Conservation (phyloP, 768 basidiomycete species). For the Leccinum imitatum region DNA sequence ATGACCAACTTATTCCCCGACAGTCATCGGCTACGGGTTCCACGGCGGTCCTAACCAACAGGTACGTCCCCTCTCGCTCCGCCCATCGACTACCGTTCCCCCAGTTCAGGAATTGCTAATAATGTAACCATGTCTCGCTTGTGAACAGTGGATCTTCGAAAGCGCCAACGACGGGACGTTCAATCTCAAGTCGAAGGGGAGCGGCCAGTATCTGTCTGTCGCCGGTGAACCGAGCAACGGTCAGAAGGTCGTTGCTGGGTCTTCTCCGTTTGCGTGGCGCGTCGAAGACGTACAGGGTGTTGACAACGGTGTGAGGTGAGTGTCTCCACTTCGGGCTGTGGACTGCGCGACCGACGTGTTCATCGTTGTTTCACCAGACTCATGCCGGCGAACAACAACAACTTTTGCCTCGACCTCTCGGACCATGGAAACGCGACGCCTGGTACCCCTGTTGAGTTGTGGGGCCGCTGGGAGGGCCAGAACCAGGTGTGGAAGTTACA, state of each 20-base stretch:
- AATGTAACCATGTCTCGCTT: neutral
- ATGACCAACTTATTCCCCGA: neutral
- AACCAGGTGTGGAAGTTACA: slow-evolving; percentile 52
- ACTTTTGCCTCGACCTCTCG: slow-evolving; percentile 47
- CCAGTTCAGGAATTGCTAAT: neutral
- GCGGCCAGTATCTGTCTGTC: slow-evolving; percentile 38
- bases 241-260: slow-evolving; percentile 37
- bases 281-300: slow-evolving; percentile 46
- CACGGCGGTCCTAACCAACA: slow-evolving; percentile 49
- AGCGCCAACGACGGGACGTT: slow-evolving; percentile 28
- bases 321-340: neutral
- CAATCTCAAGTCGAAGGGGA: slow-evolving; percentile 42
- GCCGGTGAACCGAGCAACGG: slow-evolving; percentile 37
- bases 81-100: neutral
- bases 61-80: slow-evolving; percentile 29
- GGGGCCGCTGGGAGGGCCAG: slow-evolving; percentile 46
- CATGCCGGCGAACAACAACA: slow-evolving; percentile 40
- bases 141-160: slow-evolving; percentile 47
- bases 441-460: slow-evolving; percentile 47
- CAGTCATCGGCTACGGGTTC: slow-evolving; percentile 50
- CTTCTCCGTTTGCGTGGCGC: slow-evolving; percentile 45
- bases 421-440: slow-evolving; percentile 43
- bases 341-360: neutral
- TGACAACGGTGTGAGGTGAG: slow-evolving; percentile 42
- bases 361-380: slow-evolving; percentile 34